Base-by-base conservation (phyloP, 805 yeast genomes). In the Barnettozyma salicaria region DNA sequence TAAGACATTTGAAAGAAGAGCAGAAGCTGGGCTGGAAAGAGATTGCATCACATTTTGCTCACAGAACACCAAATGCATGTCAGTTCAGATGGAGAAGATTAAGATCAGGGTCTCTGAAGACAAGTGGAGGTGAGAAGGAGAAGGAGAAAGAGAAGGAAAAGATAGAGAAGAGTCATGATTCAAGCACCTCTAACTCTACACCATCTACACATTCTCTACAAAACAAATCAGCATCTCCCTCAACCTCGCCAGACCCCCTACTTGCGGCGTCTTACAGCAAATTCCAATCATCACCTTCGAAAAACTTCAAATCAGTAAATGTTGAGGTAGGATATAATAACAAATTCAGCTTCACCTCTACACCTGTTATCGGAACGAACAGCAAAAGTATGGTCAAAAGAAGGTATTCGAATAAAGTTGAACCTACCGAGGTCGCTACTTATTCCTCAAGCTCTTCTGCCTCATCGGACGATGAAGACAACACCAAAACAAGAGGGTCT, bases 21-120 rank as follows among this genome's bases (percentile, higher is more conserved):
- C 84, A 79, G 56, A 83, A 82, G 55, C 68, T 85, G 48, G 95
- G 95, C 1, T 86, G 95, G 95, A 78, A 86, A 58, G 95, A 86
- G 47, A 85, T 86, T 34, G 80, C 92, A 2, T 70, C 78, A 23
- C 83, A 81, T 52, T 86, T 86, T 58, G 70, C 76, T 29, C 80
- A 80, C 56, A 65, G 95, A 54, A 86, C 95, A 3, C 88, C 94
- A 25, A 86, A 84, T 55, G 94, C 94, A 3, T 84, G 95, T 51
- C 94, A 84, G 61, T 84, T 84, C 55, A 73, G 95, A 49, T 86
- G 95, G 95, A 72, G 95, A 57, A 62, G 95, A 44, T 62, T 78
- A 32, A 73, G 64, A 44, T 63, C 68, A 1, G 71, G 71, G 2
- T 59, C 63, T 18, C 45, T 66, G 35, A 65, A 67, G 41, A 33